These are phyloP conservation scores for Priceomyces fermenticarens DNA, from an alignment of 805 yeast species.

Conservation along the genomic window DNA sequence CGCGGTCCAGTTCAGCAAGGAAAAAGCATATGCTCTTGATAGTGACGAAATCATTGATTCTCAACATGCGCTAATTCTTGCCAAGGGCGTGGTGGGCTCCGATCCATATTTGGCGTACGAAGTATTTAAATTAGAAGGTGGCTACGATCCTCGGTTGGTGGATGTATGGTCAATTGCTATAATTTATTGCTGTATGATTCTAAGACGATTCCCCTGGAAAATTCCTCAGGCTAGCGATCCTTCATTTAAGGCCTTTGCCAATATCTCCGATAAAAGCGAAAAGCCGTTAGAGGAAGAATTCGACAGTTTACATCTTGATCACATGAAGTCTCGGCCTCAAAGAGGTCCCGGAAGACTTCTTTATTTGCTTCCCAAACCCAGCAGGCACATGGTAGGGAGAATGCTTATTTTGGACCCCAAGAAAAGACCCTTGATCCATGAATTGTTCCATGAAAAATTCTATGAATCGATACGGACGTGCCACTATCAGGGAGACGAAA, in stretches of 20 bases:
- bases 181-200: conserved; percentile 84
- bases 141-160: conserved; percentile 82
- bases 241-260: conserved; percentile 64
- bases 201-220: conserved; percentile 93
- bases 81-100: conserved; percentile 88
- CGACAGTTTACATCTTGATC: neutral
- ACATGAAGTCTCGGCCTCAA: conserved; percentile 13
- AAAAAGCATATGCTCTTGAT: conserved; percentile 15
- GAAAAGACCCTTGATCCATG: conserved; percentile 57
- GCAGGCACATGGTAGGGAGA: conserved; percentile 56
- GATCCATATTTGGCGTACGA: conserved; percentile 97
- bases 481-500: conserved; percentile 13
- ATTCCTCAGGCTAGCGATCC: conserved; percentile 77
- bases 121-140: conserved; percentile 49
- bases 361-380: conserved; percentile 64
- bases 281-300: conserved; percentile 11
- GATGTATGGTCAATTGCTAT: conserved; percentile 95
- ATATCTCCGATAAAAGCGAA: conserved; percentile 14
- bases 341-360: conserved; percentile 71
- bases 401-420: conserved; percentile 65
- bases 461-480: conserved; percentile 56
- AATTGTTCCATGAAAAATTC: conserved; percentile 59
- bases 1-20: conserved; percentile 76
- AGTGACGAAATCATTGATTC: conserved; percentile 34
- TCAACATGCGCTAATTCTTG: conserved; percentile 50